Conservation (phyloP, 176 grass and related monocot genomes). For the Avena eriantha region DNA sequence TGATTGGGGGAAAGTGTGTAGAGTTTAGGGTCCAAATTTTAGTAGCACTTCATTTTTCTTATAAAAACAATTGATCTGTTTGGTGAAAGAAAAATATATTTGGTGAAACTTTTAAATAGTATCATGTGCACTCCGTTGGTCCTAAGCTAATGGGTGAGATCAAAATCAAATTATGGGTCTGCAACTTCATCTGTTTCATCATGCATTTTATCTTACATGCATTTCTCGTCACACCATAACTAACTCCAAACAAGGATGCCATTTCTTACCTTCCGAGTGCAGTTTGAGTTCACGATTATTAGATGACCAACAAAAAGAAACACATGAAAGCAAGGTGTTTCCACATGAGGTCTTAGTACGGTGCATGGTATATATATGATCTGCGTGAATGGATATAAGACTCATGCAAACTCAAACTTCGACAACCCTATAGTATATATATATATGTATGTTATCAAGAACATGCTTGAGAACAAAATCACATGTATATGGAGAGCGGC, state of each 20-base stretch:
- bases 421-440: background rate
- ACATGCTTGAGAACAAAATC: background rate
- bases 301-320: background rate
- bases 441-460: background rate
- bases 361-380: background rate
- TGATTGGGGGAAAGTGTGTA: no score
- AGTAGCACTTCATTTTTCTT: no score
- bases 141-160: no score
- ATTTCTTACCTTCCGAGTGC: background rate
- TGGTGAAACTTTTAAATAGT: no score
- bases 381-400: background rate
- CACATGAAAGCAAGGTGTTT: background rate
- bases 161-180: no score
- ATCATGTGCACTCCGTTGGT: no score
- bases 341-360: background rate
- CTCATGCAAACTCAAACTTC: background rate
- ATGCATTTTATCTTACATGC: background rate
- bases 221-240: background rate
- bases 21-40: no score
- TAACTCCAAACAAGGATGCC: background rate
- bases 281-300: background rate
- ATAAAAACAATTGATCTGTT: no score
- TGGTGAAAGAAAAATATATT: no score
- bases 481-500: background rate
- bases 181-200: background rate